These are phyloP conservation scores for Aspergillus pseudonomiae DNA, from an alignment of 2,329 filamentous ascomycete genomes.

Conservation along the genomic window DNA sequence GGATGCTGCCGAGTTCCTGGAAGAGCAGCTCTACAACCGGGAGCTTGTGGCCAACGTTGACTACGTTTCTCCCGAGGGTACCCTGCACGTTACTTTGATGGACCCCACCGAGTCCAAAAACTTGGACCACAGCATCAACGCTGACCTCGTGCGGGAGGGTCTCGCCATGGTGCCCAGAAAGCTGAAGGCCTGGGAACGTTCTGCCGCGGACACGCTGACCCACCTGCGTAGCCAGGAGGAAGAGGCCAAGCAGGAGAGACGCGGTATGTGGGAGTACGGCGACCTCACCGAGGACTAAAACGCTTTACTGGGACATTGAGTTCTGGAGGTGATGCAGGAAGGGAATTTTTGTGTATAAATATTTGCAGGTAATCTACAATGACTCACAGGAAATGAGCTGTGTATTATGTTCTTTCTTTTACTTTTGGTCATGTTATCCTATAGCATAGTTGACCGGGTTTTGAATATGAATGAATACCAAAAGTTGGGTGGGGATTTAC, in stretches of 20 bases:
- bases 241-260: conserved; percentile 75
- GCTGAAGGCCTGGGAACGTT: conserved; percentile 86
- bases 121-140: conserved; percentile 81
- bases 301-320: not conserved
- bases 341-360: conserved; percentile 14
- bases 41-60: conserved; percentile 91
- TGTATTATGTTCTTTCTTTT: not conserved
- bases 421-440: conserved; percentile 6
- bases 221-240: conserved; percentile 73
- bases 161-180: conserved; percentile 91
- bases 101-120: conserved; percentile 69
- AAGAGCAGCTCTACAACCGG: conserved; percentile 72
- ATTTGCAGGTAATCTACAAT: conserved; percentile 6
- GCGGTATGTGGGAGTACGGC: conserved; percentile 98
- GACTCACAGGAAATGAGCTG: not conserved
- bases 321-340: conserved; percentile 6
- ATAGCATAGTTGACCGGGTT: conserved; percentile 7
- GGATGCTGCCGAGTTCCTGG: conserved; percentile 77
- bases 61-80: conserved; percentile 76
- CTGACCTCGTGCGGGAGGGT: conserved; percentile 79
- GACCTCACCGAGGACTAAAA: conserved; percentile 85
- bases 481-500: not conserved
- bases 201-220: conserved; percentile 71
- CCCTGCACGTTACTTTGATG: conserved; percentile 84
- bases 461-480: not conserved